Percentiles rank a stretch among this genome's conserved stretches.
phyloP scores from a whole-genome alignment of 2,329 filamentous ascomycete genomes.

The Scedosporium dehoogii region DNA sequence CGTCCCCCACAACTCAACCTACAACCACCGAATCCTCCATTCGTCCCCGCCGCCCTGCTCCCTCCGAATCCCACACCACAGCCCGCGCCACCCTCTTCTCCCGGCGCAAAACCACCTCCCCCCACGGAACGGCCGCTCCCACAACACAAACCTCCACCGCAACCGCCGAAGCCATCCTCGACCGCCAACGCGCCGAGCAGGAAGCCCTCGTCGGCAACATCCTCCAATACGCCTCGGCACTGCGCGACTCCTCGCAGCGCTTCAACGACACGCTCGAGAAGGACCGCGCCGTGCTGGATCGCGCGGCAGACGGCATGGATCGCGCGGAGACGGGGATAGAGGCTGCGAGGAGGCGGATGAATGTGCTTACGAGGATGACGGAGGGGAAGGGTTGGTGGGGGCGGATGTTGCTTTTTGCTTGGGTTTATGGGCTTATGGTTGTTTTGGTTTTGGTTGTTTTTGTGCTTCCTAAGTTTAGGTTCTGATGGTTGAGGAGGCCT shows the following conservation, averaged over 20 bases:
- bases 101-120: slow-evolving; percentile 15
- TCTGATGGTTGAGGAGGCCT: slow-evolving; percentile 35
- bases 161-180: slow-evolving; percentile 61
- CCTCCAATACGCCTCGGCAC: slow-evolving; percentile 64
- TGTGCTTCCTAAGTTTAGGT: slow-evolving; percentile 77
- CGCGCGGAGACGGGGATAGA: slow-evolving; percentile 69
- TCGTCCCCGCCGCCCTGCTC: slow-evolving; percentile 20
- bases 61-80: slow-evolving; percentile 20
- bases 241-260: slow-evolving; percentile 64
- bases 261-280: slow-evolving; percentile 64
- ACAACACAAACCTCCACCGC: slow-evolving; percentile 32
- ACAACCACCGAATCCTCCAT: slow-evolving; percentile 25
- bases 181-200: slow-evolving; percentile 71
- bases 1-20: slow-evolving; percentile 11
- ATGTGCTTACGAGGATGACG: slow-evolving; percentile 64
- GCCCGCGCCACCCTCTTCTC: slow-evolving; percentile 35
- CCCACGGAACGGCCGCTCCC: slow-evolving; percentile 19
- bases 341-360: slow-evolving; percentile 67
- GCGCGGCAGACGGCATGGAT: slow-evolving; percentile 66
- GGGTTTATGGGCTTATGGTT: slow-evolving; percentile 78
- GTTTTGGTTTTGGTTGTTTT: slow-evolving; percentile 71
- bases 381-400: slow-evolving; percentile 87
- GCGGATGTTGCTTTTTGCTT: slow-evolving; percentile 70
- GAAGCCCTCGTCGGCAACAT: slow-evolving; percentile 73
- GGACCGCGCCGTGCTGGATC: slow-evolving; percentile 60